Evolutionary conservation across 2,329 filamentous ascomycete species (phyloP).

Genomic region (Aureobasidium sp.): DNA sequence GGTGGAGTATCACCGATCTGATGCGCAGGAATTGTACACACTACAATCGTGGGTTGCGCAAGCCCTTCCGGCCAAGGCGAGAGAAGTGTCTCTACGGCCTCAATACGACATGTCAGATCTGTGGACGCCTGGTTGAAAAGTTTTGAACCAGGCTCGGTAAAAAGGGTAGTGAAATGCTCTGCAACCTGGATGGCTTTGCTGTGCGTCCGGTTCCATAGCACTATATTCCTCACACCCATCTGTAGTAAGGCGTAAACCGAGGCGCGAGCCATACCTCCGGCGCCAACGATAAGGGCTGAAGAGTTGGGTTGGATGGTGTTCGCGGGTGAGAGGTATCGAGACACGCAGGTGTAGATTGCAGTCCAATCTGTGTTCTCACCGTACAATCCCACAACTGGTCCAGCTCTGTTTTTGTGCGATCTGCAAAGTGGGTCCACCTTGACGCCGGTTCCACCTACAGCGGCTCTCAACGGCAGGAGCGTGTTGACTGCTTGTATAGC

Average conservation of each 20-base stretch:
- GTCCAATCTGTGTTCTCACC: slow-evolving; percentile 89
- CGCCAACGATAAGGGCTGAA: slow-evolving; percentile 61
- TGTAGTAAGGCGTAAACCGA: slow-evolving; percentile 83
- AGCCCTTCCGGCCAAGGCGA: slow-evolving; percentile 72
- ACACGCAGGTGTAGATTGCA: slow-evolving; percentile 77
- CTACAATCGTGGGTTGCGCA: slow-evolving; percentile 75
- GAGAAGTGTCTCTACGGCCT: slow-evolving; percentile 64
- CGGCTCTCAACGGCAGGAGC: slow-evolving; percentile 72
- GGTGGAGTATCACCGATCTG: slow-evolving; percentile 69
- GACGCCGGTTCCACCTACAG: slow-evolving; percentile 59
- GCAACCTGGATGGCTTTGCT: slow-evolving; percentile 74
- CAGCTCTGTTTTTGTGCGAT: slow-evolving; percentile 63
- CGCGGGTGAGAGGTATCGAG: slow-evolving; percentile 76
- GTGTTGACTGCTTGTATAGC: slow-evolving; percentile 84
- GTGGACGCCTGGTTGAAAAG: slow-evolving; percentile 12
- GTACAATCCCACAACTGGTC: slow-evolving; percentile 74
- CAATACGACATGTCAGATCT: slow-evolving; percentile 42
- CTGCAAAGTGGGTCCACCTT: slow-evolving; percentile 44
- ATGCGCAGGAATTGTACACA: slow-evolving; percentile 80
- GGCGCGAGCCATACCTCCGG: slow-evolving; percentile 81
- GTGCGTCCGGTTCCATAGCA: slow-evolving; percentile 76
- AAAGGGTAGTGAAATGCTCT: slow-evolving; percentile 71
- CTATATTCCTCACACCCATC: slow-evolving; percentile 79
- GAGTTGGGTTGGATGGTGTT: slow-evolving; percentile 61
- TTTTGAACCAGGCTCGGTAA: slow-evolving; percentile 28